These are phyloP conservation scores for Helichrysum umbraculigerum DNA, from an alignment of 129 eudicot species.

Conservation along the genomic window DNA sequence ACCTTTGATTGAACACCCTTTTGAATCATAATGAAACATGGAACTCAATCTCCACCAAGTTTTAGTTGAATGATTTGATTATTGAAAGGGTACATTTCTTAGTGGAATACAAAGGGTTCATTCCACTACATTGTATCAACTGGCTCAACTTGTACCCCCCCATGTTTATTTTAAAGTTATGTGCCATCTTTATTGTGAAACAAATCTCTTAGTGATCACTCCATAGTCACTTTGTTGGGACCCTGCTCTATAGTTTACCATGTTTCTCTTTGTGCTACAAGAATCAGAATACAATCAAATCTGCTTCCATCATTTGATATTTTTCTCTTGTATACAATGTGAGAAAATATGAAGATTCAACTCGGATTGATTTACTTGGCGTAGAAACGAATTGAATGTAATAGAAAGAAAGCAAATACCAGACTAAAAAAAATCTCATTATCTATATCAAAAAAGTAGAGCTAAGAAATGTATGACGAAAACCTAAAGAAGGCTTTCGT, in stretches of 20 bases:
- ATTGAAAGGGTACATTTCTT: constrained; percentile 47
- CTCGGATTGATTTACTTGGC: background rate
- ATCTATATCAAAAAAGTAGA: background rate
- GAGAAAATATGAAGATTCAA: background rate
- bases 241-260: constrained; percentile 21
- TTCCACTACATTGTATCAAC: constrained; percentile 45
- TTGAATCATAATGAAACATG: constrained; percentile 20
- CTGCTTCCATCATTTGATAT: background rate
- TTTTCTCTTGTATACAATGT: background rate
- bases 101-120: constrained; percentile 52
- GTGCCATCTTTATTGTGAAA: constrained; percentile 27
- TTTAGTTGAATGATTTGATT: constrained; percentile 25
- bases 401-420: background rate
- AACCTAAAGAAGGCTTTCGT: too few species aligned
- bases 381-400: background rate
- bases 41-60: constrained; percentile 11
- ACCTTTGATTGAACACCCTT: constrained; percentile 26
- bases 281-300: background rate
- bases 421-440: background rate
- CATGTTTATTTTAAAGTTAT: constrained; percentile 20
- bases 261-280: constrained; percentile 4
- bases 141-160: constrained; percentile 26
- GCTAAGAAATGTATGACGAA: too few species aligned
- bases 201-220: constrained; percentile 31
- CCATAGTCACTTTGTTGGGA: constrained; percentile 26